phyloP scores from a whole-genome alignment of 1,139 yeast species.

The Debaryomyces robertsiae region DNA sequence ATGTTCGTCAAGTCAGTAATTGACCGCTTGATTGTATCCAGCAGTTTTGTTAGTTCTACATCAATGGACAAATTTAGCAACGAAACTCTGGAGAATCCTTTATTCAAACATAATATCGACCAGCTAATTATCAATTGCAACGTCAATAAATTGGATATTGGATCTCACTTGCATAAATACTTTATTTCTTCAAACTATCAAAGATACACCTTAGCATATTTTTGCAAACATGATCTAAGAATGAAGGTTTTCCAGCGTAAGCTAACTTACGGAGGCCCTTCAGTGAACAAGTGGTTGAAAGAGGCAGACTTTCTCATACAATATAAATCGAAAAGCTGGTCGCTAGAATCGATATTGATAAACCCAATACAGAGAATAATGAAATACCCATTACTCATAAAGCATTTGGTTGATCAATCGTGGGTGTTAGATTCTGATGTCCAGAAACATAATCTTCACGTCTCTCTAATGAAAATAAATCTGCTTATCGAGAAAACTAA shows the following conservation, averaged over 20 bases:
- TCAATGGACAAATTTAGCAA: conserved; percentile 7
- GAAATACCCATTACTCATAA: conserved; percentile 20
- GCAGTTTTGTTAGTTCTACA: conserved; percentile 11
- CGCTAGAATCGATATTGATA: conserved; percentile 13
- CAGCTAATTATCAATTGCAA: conserved; percentile 14
- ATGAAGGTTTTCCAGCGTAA: conserved; percentile 7
- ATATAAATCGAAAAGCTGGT: conserved; percentile 1
- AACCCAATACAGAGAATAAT: conserved; percentile 19
- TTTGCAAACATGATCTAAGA: conserved; percentile 12
- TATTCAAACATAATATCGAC: conserved; percentile 7
- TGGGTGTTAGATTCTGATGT: conserved; percentile 6
- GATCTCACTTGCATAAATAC: conserved; percentile 12
- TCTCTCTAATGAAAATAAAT: conserved; percentile 22
- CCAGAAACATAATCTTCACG: conserved; percentile 16
- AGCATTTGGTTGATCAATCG: conserved; percentile 16
- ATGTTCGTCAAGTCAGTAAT: conserved; percentile 13
- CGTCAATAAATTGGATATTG: conserved; percentile 21
- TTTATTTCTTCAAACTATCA: conserved; percentile 10
- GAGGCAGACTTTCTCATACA: conserved; percentile 15
- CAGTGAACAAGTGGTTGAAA: conserved; percentile 17
- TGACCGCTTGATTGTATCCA: conserved; percentile 10
- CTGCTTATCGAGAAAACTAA: conserved; percentile 17
- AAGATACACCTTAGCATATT: conserved; percentile 9
- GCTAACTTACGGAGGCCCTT: conserved; percentile 7
- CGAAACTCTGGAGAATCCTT: neutral